Conservation (phyloP, 495 filamentous ascomycete genomes). For the Cenococcum geophilum region DNA sequence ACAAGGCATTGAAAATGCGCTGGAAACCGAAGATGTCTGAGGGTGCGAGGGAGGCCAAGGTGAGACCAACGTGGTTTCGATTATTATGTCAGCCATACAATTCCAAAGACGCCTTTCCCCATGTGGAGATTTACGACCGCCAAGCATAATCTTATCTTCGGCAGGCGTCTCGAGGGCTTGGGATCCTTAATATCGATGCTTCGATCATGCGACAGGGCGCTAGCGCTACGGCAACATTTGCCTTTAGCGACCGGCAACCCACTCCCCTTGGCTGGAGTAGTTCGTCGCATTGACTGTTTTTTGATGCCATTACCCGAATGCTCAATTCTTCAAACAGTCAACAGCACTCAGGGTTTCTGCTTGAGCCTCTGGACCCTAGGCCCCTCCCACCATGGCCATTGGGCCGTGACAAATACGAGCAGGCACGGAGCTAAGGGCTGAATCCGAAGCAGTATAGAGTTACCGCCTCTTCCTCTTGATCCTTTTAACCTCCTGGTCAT, state of each 20-base stretch:
- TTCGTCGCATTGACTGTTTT: background rate
- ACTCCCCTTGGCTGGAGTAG: background rate
- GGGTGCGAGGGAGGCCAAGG: constrained; percentile 10
- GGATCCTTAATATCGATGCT: background rate
- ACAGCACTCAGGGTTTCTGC: constrained; percentile 1
- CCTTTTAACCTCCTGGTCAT: constrained; percentile 1
- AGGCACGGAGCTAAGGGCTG: background rate
- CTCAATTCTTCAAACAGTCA: background rate
- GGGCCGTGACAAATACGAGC: constrained; percentile 1
- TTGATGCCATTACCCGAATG: background rate
- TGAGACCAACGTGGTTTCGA: constrained; percentile 21
- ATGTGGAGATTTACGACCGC: constrained; percentile 11
- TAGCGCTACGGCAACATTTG: background rate
- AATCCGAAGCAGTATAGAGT: constrained; percentile 6
- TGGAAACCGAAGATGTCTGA: constrained; percentile 29
- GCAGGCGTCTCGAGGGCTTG: constrained; percentile 4
- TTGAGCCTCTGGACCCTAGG: background rate
- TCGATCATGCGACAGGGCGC: constrained; percentile 4
- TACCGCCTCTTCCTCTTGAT: background rate
- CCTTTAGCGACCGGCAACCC: background rate
- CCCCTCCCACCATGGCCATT: background rate
- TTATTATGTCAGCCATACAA: constrained; percentile 6
- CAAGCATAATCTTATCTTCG: constrained; percentile 23
- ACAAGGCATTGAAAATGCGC: constrained; percentile 27
- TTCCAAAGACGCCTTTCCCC: constrained; percentile 9